Evolutionary conservation across 345 rosid species (phyloP).

Genomic region (Capsella bursapastoris): DNA sequence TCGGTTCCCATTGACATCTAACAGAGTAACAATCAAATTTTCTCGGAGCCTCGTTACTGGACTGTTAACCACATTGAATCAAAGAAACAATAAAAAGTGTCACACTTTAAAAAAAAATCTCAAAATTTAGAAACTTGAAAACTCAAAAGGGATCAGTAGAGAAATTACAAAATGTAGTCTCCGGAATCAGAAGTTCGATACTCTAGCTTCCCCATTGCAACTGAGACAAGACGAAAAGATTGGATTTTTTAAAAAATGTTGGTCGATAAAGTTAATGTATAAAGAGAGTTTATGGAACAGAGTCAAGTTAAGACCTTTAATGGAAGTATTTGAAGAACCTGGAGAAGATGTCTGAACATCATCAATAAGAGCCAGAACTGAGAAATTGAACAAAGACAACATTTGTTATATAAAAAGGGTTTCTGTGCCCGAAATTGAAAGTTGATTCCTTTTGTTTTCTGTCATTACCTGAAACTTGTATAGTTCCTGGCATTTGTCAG

Average conservation of each 20-base stretch:
- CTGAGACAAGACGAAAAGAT: constrained; percentile 48
- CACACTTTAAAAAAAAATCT: background rate
- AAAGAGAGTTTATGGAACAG: background rate
- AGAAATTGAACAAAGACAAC: constrained; percentile 27
- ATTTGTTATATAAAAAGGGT: background rate
- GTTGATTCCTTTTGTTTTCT: constrained; percentile 13
- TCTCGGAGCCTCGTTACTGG: constrained; percentile 78
- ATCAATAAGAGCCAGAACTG: constrained; percentile 67
- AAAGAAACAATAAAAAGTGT: constrained; percentile 25
- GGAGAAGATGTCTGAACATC: constrained; percentile 55
- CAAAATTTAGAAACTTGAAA: background rate
- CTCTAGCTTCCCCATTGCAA: constrained; percentile 81
- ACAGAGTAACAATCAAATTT: constrained; percentile 61
- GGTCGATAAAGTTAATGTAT: background rate
- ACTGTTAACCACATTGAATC: constrained; percentile 54
- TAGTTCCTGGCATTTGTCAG: constrained; percentile 83
- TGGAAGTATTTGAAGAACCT: constrained; percentile 49
- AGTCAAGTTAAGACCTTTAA: constrained; percentile 61
- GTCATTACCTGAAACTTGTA: constrained; percentile 77
- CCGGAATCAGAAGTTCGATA: constrained; percentile 62
- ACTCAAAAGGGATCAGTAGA: background rate
- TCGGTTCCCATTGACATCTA: constrained; percentile 64
- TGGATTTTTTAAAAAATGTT: background rate
- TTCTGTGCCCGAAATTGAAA: constrained; percentile 28
- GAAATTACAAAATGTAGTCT: constrained; percentile 78